Evolutionary conservation across 2,329 filamentous ascomycete genomes (phyloP).

Genomic region (Lachnellula subtilissima): DNA sequence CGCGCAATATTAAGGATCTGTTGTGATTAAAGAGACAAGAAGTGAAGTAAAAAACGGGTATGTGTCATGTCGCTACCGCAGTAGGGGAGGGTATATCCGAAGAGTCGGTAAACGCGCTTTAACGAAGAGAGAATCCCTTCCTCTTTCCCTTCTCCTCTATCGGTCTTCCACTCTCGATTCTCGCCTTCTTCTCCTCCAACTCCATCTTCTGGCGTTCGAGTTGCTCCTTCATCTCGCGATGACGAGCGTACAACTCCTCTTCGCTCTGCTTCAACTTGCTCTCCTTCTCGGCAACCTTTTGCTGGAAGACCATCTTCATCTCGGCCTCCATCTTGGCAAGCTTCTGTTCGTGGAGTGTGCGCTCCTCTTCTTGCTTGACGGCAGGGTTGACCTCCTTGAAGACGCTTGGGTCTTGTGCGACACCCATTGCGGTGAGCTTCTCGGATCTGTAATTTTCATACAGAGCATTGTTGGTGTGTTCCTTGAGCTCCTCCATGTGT

Average conservation of each 20-base stretch:
- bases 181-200: slow-evolving; percentile 96
- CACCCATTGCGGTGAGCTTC: slow-evolving; percentile 97
- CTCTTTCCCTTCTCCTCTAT: slow-evolving; percentile 97
- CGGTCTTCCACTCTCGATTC: slow-evolving; percentile 90
- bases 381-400: slow-evolving; percentile 99
- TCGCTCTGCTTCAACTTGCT: slow-evolving; percentile 99
- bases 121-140: slow-evolving; percentile 98
- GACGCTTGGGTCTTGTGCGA: slow-evolving; percentile 95
- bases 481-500: slow-evolving; percentile 99
- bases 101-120: slow-evolving; percentile 37
- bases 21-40: slow-evolving; percentile 32
- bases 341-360: slow-evolving; percentile 97
- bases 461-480: slow-evolving; percentile 97
- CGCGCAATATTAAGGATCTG: slow-evolving; percentile 29
- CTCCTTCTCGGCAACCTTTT: slow-evolving; percentile 99
- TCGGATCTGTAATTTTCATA: slow-evolving; percentile 99
- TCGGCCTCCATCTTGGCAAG: slow-evolving; percentile 99
- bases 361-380: slow-evolving; percentile 99
- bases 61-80: slow-evolving; percentile 24
- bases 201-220: slow-evolving; percentile 91
- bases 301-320: slow-evolving; percentile 99
- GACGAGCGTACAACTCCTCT: slow-evolving; percentile 94
- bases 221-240: slow-evolving; percentile 99
- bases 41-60: slow-evolving; percentile 28
- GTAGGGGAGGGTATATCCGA: slow-evolving; percentile 20